These are phyloP conservation scores for Kurtzmaniella fragi DNA, from an alignment of 805 yeast genomes.

Conservation along the genomic window DNA sequence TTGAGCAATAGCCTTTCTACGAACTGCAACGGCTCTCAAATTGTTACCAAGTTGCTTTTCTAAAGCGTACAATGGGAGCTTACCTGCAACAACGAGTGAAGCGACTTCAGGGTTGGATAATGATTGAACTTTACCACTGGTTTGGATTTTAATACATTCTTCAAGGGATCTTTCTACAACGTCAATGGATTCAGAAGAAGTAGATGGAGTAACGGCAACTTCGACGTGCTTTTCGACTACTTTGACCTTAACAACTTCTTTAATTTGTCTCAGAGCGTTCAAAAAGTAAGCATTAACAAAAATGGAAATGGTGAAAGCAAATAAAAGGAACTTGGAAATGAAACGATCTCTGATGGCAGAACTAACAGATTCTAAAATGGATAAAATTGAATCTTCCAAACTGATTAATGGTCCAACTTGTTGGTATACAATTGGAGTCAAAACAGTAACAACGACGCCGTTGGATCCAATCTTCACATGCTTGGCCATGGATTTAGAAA, in stretches of 20 bases:
- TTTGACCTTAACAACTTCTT: conserved; percentile 40
- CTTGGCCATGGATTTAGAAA: conserved; percentile 39
- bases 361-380: conserved; percentile 52
- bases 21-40: conserved; percentile 87
- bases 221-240: conserved; percentile 34
- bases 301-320: conserved; percentile 69
- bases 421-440: conserved; percentile 52
- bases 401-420: conserved; percentile 53
- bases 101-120: conserved; percentile 73
- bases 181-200: conserved; percentile 26
- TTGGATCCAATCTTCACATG: conserved; percentile 41
- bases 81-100: conserved; percentile 64
- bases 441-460: conserved; percentile 54
- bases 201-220: conserved; percentile 16
- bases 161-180: conserved; percentile 47
- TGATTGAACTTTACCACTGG: conserved; percentile 65
- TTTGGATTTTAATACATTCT: conserved; percentile 56
- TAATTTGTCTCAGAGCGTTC: conserved; percentile 69
- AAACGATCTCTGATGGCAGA: conserved; percentile 73
- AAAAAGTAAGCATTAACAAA: conserved; percentile 79
- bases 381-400: conserved; percentile 56
- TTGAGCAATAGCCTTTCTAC: conserved; percentile 88
- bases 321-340: conserved; percentile 70
- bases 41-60: conserved; percentile 89
- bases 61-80: conserved; percentile 86